Base-by-base conservation (phyloP, 1,284 basidiomycete species). In the Paramarasmius palmivorus region DNA sequence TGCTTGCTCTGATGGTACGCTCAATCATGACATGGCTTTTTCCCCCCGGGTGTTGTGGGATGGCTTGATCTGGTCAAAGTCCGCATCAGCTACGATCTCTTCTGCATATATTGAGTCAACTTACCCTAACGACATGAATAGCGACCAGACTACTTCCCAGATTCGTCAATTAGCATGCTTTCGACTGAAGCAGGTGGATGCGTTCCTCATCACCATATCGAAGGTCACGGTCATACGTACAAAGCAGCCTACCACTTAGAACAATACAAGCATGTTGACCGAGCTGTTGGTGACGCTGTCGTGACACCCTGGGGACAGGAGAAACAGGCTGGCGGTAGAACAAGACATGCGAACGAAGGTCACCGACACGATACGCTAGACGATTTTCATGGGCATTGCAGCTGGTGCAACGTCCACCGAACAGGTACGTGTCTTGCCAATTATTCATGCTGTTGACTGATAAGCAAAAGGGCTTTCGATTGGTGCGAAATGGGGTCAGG, bases 331-430 rank as follows among this genome's bases (percentile, higher is more conserved):
- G 61, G 58, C 15, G 61, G 59, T 2, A 65, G 61, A 40, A 65
- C 66, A 1, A 23, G 50, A 12, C 54, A 68, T 48, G 62, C 59
- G 65, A 66, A 65, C 44, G 25, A 54, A 32, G 66, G 66, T 4
- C 61, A 65, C 47, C 42, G 65, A 7, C 65, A 66, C 47, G 63
- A 68, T 42, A 53, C 50, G 2, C 35, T 68, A 2, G 57, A 56
- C 38, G 63, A 56, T n/a, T 57, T 56, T 25, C 56, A 57, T 17
- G 56, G 50, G 12, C 53, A 61, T 36, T 66, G 62, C 60, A 63
- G 64, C 29, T 59, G 41, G 20, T 38, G n/a, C 14, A 65, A 65
- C 47, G 19, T 50, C 10, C 37, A 55, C n/a, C n/a, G n/a, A n/a
- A n/a, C n/a, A n/a, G n/a, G n/a, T n/a, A n/a, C n/a, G n/a, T n/a